Percentiles rank a stretch among this genome's conserved stretches.
These are phyloP conservation scores for Puccinia coronata DNA, from an alignment of 1,284 basidiomycete genomes.

Conservation along the genomic window DNA sequence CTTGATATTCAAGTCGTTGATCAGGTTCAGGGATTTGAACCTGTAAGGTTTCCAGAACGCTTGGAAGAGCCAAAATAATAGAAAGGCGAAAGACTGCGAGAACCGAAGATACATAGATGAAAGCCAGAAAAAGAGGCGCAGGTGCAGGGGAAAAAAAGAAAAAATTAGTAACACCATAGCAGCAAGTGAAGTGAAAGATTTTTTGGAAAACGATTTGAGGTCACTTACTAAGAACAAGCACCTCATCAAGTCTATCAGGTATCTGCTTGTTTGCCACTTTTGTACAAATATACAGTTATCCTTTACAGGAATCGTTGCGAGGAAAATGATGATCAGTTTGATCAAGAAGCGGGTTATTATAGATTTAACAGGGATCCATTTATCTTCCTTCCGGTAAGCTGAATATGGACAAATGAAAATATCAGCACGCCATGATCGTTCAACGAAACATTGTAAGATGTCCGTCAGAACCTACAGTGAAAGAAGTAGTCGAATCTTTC, in stretches of 20 bases:
- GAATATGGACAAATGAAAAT: no score
- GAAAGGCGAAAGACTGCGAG: conserved; percentile 3
- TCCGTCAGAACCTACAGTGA: background rate
- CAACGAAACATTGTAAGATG: no score
- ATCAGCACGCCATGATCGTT: no score
- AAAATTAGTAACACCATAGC: background rate
- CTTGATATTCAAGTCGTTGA: conserved; percentile 20
- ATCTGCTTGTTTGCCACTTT: background rate
- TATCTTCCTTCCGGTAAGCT: conserved; percentile 5
- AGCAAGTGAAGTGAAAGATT: background rate
- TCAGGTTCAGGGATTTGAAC: conserved; percentile 7
- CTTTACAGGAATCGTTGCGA: conserved; percentile 18
- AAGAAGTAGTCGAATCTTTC: conserved; percentile 1
- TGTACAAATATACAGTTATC: conserved; percentile 43
- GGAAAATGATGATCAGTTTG: conserved; percentile 21
- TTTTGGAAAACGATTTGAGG: background rate
- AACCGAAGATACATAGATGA: background rate
- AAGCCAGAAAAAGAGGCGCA: background rate
- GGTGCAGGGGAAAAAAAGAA: background rate
- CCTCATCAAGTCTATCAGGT: conserved; percentile 14
- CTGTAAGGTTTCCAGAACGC: conserved; percentile 6
- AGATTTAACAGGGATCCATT: background rate
- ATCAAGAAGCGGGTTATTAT: background rate
- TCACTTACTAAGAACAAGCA: conserved; percentile 24
- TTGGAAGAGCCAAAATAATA: background rate